Percentiles rank a stretch among this genome's conserved stretches.
These are phyloP conservation scores for Venturia nashicola DNA, from an alignment of 2,329 filamentous ascomycete species.

Conservation along the genomic window DNA sequence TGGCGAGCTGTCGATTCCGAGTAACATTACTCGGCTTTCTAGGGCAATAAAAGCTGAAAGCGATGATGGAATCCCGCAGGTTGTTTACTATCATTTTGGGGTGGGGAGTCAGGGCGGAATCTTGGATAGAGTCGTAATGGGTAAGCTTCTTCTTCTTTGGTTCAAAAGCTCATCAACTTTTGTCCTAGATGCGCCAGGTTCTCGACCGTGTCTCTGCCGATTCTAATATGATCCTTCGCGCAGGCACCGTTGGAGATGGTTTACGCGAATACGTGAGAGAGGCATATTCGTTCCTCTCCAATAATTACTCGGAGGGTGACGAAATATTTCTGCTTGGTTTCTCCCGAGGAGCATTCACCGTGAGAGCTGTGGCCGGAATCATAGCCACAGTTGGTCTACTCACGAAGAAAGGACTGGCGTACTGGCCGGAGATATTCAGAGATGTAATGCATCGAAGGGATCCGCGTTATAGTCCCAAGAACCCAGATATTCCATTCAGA, in stretches of 20 bases:
- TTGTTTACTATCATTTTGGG: constrained; percentile 39
- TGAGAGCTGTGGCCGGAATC: constrained; percentile 32
- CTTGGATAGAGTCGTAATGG: constrained; percentile 28
- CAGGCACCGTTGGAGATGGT: constrained; percentile 31
- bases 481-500: constrained; percentile 33
- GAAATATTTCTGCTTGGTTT: constrained; percentile 39
- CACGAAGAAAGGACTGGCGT: constrained; percentile 32
- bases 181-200: background rate
- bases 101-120: constrained; percentile 33
- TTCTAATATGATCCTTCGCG: constrained; percentile 10
- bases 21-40: constrained; percentile 37
- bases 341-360: constrained; percentile 35
- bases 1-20: constrained; percentile 30
- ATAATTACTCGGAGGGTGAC: constrained; percentile 40
- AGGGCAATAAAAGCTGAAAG: constrained; percentile 36
- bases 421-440: constrained; percentile 33
- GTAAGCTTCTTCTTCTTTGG: constrained; percentile 12
- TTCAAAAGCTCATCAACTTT: background rate
- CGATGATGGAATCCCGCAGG: constrained; percentile 35
- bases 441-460: constrained; percentile 34
- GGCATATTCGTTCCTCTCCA: constrained; percentile 38
- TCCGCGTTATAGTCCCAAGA: constrained; percentile 29
- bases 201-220: background rate
- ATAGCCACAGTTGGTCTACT: constrained; percentile 35
- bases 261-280: constrained; percentile 35